Evolutionary conservation across 805 yeast species (phyloP).

Genomic region (Spathaspora gorwiae): DNA sequence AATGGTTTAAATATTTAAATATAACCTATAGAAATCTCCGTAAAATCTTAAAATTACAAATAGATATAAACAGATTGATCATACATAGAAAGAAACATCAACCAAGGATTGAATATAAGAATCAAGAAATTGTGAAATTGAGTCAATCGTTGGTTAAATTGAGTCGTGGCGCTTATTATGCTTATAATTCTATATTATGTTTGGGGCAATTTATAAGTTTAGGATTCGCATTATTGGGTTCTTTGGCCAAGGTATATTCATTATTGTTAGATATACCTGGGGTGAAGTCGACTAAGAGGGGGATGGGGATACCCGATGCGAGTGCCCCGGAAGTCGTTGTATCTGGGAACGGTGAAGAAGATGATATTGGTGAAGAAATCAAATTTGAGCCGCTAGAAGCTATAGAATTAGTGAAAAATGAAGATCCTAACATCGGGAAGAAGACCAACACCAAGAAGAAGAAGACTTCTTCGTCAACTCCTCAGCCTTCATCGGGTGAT

Average conservation of each 20-base stretch:
- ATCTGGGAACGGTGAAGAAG: neutral
- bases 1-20: constrained; percentile 74
- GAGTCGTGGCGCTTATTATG: constrained; percentile 47
- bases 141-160: constrained; percentile 32
- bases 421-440: neutral
- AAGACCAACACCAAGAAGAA: constrained; percentile 8
- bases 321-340: neutral
- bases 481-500: constrained; percentile 1
- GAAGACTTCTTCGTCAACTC: neutral
- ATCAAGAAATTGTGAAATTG: constrained; percentile 10
- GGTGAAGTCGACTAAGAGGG: neutral
- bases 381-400: constrained; percentile 18
- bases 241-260: constrained; percentile 42
- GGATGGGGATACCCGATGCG: constrained; percentile 14
- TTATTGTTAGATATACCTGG: constrained; percentile 17
- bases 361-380: constrained; percentile 26
- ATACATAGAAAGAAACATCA: constrained; percentile 1
- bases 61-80: constrained; percentile 10
- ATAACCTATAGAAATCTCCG: constrained; percentile 56
- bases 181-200: constrained; percentile 63
- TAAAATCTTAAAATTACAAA: constrained; percentile 25
- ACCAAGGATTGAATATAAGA: constrained; percentile 6
- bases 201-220: constrained; percentile 71
- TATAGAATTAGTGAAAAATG: constrained; percentile 8
- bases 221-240: constrained; percentile 66